These are phyloP conservation scores for Williopsis jadinii DNA, from an alignment of 1,139 yeast species.

Conservation along the genomic window DNA sequence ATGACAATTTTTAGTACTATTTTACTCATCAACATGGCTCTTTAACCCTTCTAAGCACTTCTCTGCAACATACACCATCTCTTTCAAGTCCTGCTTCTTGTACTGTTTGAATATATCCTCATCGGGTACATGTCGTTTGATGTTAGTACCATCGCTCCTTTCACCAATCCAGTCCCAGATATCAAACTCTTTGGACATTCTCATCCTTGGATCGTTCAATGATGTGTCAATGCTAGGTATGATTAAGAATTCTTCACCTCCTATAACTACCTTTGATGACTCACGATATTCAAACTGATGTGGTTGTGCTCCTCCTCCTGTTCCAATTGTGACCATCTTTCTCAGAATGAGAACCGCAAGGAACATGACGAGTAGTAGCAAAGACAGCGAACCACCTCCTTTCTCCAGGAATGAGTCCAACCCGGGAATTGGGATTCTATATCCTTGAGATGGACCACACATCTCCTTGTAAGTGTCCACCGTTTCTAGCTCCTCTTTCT, in stretches of 20 bases:
- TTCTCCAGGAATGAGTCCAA: constrained; percentile 1
- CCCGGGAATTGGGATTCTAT: constrained; percentile 6
- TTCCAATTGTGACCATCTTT: too few species aligned
- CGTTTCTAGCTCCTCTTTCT: neutral
- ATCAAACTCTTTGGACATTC: constrained; percentile 49
- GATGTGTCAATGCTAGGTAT: constrained; percentile 41
- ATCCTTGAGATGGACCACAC: constrained; percentile 1
- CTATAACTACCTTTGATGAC: constrained; percentile 28
- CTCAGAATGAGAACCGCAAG: too few species aligned
- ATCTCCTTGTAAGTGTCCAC: neutral
- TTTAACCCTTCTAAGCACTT: constrained; percentile 37
- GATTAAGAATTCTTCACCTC: constrained; percentile 37
- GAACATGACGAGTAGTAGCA: too few species aligned
- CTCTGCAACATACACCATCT: constrained; percentile 50
- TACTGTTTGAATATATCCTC: constrained; percentile 12
- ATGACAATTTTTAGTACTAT: too few species aligned
- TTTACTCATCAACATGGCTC: neutral
- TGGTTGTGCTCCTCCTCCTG: neutral
- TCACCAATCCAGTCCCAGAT: constrained; percentile 81
- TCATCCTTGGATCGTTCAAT: constrained; percentile 29
- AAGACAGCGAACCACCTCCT: neutral
- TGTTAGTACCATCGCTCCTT: constrained; percentile 27
- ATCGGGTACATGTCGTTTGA: constrained; percentile 5
- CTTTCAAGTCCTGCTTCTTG: constrained; percentile 42
- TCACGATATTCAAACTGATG: constrained; percentile 6